Conservation (phyloP, 2,329 filamentous ascomycete species). For the Ophiocordyceps australis region DNA sequence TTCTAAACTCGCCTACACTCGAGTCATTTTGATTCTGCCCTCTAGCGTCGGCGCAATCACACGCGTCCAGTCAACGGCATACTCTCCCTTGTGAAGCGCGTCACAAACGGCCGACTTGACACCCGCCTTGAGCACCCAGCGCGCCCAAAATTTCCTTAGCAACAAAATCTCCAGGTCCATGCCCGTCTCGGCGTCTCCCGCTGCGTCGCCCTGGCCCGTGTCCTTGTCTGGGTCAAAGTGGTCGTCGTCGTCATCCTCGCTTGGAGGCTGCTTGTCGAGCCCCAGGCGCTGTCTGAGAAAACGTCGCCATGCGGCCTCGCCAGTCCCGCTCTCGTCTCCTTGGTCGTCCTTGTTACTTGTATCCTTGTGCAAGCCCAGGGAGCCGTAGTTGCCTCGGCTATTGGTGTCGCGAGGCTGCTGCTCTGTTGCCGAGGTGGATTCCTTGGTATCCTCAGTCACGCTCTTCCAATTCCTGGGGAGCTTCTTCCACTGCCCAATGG, state of each 20-base stretch:
- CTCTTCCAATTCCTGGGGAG: conserved; percentile 52
- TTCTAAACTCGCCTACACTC: too few species aligned
- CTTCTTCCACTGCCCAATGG: conserved; percentile 62
- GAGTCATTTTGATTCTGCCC: conserved; percentile 49
- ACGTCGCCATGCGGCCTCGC: conserved; percentile 13
- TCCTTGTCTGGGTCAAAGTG: conserved; percentile 13
- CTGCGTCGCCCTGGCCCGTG: conserved; percentile 10
- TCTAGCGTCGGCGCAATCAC: conserved; percentile 65
- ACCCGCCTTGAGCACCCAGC: conserved; percentile 55
- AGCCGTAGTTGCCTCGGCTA: neutral
- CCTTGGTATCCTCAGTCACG: conserved; percentile 44
- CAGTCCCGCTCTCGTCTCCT: conserved; percentile 5
- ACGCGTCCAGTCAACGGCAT: conserved; percentile 57
- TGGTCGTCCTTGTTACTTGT: conserved; percentile 2
- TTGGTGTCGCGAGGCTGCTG: conserved; percentile 1
- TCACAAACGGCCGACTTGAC: conserved; percentile 35
- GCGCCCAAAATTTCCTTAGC: conserved; percentile 49
- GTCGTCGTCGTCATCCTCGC: conserved; percentile 24
- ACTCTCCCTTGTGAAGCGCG: conserved; percentile 38
- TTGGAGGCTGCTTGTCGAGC: conserved; percentile 12
- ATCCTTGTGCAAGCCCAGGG: conserved; percentile 5
- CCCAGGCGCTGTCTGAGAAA: conserved; percentile 18
- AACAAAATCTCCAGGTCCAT: conserved; percentile 41
- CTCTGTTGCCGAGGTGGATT: conserved; percentile 12
- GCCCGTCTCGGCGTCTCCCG: conserved; percentile 16